phyloP scores from a whole-genome alignment of 805 yeast genomes.

The Zygoascus flipseniorum region DNA sequence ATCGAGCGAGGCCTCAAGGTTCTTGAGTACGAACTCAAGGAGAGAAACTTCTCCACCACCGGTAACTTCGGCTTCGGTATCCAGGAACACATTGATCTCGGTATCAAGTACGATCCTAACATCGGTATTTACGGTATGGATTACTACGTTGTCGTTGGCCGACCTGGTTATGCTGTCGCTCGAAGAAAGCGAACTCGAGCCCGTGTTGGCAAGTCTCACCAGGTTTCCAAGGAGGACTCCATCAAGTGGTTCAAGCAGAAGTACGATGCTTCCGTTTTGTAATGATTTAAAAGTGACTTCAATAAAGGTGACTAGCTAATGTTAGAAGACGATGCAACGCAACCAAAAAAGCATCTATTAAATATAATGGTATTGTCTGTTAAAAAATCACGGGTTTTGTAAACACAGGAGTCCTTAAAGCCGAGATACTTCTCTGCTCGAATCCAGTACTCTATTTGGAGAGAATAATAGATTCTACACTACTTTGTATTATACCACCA shows the following conservation, averaged over 20 bases:
- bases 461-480: too few relatives aligned
- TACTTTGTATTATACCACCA: not conserved
- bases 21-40: constrained; percentile 95
- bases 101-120: constrained; percentile 99
- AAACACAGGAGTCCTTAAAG: too few relatives aligned
- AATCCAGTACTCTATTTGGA: too few relatives aligned
- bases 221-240: constrained; percentile 86
- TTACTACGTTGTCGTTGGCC: constrained; percentile 98
- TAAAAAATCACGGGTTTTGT: not conserved
- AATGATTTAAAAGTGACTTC: not conserved
- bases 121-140: constrained; percentile 99
- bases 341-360: not conserved
- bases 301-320: not conserved
- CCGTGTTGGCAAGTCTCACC: constrained; percentile 86
- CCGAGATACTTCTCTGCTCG: too few relatives aligned
- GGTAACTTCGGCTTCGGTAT: constrained; percentile 99
- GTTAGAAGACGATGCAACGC: not conserved
- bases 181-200: constrained; percentile 87
- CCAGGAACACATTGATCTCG: constrained; percentile 98
- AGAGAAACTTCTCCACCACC: constrained; percentile 93
- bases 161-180: constrained; percentile 98
- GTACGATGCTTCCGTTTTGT: constrained; percentile 91
- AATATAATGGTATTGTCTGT: not conserved
- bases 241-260: constrained; percentile 98
- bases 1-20: constrained; percentile 99